Percentiles rank a stretch among this genome's conserved stretches.
Conservation (phyloP, 192 early-diverging fungal genomes). For the Coemansia sp. region DNA sequence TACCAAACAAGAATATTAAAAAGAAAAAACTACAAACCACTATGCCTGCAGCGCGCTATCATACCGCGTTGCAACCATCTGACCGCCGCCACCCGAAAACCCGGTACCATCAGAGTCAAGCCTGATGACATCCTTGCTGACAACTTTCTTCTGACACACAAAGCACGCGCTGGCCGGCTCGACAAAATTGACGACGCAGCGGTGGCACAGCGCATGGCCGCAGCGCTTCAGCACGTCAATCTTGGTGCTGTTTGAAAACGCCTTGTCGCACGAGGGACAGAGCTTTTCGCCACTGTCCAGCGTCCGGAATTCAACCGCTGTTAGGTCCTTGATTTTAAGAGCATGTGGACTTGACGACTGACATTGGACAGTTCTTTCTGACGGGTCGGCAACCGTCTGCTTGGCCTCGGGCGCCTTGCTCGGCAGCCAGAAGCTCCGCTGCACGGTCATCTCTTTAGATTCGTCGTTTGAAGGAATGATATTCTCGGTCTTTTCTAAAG, state of each 20-base stretch:
- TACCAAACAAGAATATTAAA: slow-evolving; percentile 4
- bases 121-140: slow-evolving; percentile 8
- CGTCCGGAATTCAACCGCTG: slow-evolving; percentile 21
- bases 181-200: slow-evolving; percentile 46
- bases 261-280: slow-evolving; percentile 45
- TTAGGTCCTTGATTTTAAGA: slow-evolving; percentile 33
- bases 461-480: no score
- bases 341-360: slow-evolving; percentile 15
- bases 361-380: slow-evolving; percentile 16
- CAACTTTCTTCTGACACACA: slow-evolving; percentile 34
- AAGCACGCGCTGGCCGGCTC: slow-evolving; percentile 19
- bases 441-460: background rate
- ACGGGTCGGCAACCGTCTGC: slow-evolving; percentile 11
- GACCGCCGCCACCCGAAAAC: slow-evolving; percentile 39
- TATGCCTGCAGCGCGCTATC: slow-evolving; percentile 40
- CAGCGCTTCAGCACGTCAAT: slow-evolving; percentile 34
- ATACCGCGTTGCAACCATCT: slow-evolving; percentile 44
- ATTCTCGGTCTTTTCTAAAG: background rate
- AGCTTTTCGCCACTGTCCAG: slow-evolving; percentile 22
- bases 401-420: slow-evolving; percentile 28
- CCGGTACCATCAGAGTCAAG: slow-evolving; percentile 42
- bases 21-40: background rate
- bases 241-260: slow-evolving; percentile 33
- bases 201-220: slow-evolving; percentile 45
- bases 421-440: slow-evolving; percentile 43